phyloP scores from a whole-genome alignment of 306 rosid genomes.

The Gynostemma pentaphyllum region DNA sequence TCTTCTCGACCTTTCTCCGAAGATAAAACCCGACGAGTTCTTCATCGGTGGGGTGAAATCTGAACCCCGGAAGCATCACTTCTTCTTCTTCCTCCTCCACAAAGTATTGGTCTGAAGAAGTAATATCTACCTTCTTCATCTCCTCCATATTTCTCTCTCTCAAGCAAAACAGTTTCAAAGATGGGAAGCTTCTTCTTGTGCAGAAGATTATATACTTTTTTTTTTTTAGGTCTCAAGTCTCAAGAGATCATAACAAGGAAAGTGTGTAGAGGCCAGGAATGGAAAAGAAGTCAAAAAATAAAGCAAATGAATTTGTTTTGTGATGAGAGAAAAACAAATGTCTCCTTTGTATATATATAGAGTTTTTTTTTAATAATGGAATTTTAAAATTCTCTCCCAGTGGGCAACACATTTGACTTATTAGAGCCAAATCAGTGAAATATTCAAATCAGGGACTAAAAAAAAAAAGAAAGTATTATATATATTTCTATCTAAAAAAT shows the following conservation, averaged over 20 bases:
- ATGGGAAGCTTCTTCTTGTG: too few species aligned
- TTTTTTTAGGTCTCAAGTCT: too few species aligned
- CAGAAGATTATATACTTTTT: too few species aligned
- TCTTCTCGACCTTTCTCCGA: slow-evolving; percentile 55
- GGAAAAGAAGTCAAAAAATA: background rate
- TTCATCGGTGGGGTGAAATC: slow-evolving; percentile 91
- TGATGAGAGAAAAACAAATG: background rate
- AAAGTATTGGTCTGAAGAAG: background rate
- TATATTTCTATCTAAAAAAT: background rate
- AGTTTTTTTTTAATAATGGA: background rate
- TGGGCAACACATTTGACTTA: slow-evolving; percentile 6
- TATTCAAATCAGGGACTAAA: background rate
- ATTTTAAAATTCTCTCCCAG: background rate
- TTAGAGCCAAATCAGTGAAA: background rate
- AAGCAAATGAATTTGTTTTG: background rate
- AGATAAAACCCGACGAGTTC: slow-evolving; percentile 90
- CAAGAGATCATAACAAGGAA: too few species aligned
- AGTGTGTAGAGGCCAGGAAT: too few species aligned
- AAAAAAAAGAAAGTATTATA: background rate
- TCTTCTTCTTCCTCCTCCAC: slow-evolving; percentile 29
- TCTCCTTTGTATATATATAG: background rate
- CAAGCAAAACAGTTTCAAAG: too few species aligned
- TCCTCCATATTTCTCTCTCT: background rate
- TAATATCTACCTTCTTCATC: background rate
- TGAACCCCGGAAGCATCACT: slow-evolving; percentile 70